These are phyloP conservation scores for Colletotrichum noveboracense DNA, from an alignment of 2,329 filamentous ascomycete genomes.

Conservation along the genomic window DNA sequence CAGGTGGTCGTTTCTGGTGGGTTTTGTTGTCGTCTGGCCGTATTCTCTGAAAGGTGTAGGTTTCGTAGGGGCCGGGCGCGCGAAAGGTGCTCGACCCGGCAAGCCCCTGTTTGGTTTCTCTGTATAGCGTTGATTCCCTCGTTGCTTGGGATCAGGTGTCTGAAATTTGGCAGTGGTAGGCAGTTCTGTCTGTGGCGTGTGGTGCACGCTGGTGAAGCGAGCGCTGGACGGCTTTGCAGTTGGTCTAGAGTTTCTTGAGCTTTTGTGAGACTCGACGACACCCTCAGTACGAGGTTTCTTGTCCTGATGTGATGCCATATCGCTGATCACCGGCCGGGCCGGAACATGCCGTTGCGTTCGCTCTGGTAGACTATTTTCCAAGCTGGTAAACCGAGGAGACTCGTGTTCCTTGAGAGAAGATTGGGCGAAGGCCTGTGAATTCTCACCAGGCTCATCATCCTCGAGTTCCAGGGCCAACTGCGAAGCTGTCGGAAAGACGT, in stretches of 20 bases:
- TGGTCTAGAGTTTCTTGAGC: neutral
- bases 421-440: neutral
- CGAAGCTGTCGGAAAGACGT: conserved; percentile 61
- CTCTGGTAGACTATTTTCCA: neutral
- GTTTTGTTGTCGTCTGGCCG: neutral
- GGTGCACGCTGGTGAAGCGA: neutral
- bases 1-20: neutral
- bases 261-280: neutral
- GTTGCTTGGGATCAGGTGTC: neutral
- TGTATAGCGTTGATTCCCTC: neutral
- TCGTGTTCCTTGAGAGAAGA: neutral
- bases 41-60: neutral
- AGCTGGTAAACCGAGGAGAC: neutral
- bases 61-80: neutral
- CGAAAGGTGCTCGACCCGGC: neutral
- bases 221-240: neutral
- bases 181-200: neutral
- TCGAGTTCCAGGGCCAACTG: conserved; percentile 61
- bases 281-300: neutral
- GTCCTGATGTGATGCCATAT: neutral
- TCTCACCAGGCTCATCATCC: conserved; percentile 16
- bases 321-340: neutral
- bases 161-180: neutral
- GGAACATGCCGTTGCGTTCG: neutral
- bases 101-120: neutral